A percentile compares a stretch with the other conserved stretches of the same genome.
Conservation (phyloP, 2,329 filamentous ascomycete genomes). For the Colletotrichum sublineola region DNA sequence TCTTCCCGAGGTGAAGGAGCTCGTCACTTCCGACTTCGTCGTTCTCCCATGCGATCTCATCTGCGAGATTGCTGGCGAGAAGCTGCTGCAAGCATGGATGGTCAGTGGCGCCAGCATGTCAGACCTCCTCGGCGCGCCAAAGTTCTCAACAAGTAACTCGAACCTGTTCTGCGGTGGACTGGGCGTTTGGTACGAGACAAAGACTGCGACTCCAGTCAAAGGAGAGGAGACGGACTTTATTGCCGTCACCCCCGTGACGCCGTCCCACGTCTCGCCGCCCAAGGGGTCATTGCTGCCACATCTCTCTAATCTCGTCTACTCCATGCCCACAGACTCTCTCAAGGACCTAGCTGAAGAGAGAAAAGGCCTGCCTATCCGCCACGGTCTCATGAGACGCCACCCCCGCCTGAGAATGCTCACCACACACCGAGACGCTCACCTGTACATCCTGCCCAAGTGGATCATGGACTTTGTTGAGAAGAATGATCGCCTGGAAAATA, state of each 20-base stretch:
- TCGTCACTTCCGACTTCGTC: conserved; percentile 87
- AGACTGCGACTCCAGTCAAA: conserved; percentile 80
- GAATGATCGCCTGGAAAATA: conserved; percentile 86
- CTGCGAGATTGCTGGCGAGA: conserved; percentile 87
- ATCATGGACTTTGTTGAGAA: conserved; percentile 84
- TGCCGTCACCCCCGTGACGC: conserved; percentile 77
- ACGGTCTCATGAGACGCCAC: conserved; percentile 80
- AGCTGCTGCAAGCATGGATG: conserved; percentile 93
- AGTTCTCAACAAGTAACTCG: conserved; percentile 54
- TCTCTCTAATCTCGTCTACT: conserved; percentile 84
- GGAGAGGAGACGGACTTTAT: conserved; percentile 95
- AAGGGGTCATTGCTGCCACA: conserved; percentile 75
- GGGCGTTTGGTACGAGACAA: conserved; percentile 92
- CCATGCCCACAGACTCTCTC: conserved; percentile 88
- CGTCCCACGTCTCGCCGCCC: conserved; percentile 58
- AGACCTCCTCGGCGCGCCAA: conserved; percentile 66
- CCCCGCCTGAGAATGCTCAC: conserved; percentile 84
- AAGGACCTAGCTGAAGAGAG: conserved; percentile 85
- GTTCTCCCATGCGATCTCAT: conserved; percentile 94
- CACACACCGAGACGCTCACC: conserved; percentile 89
- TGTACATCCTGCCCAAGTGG: conserved; percentile 96
- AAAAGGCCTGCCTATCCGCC: conserved; percentile 79
- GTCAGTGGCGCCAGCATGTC: conserved; percentile 80
- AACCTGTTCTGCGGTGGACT: conserved; percentile 78
- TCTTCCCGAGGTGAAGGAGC: conserved; percentile 82